A percentile compares a stretch with the other conserved stretches of the same genome.
phyloP scores from a whole-genome alignment of 768 basidiomycete genomes.

The Lanmaoa rubissima region DNA sequence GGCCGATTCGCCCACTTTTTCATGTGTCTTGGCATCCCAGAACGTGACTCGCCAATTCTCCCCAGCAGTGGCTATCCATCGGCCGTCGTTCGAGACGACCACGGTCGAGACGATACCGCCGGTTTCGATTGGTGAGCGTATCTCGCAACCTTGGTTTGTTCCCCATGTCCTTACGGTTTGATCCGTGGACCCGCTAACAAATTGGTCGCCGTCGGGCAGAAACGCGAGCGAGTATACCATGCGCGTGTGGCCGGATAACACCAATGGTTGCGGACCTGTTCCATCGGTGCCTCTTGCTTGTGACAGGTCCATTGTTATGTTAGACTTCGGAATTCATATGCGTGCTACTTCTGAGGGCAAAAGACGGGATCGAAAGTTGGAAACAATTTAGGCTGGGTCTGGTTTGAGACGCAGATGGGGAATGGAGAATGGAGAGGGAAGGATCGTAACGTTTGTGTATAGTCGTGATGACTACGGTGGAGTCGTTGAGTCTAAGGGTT shows the following conservation, averaged over 20 bases:
- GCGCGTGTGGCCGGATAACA: slow-evolving; percentile 2
- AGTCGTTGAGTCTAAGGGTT: too few species aligned
- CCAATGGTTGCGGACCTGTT: not conserved
- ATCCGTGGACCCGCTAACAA: slow-evolving; percentile 4
- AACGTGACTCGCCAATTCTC: slow-evolving; percentile 1
- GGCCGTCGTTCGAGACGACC: slow-evolving; percentile 7
- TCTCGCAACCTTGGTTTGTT: not conserved
- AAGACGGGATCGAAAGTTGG: not conserved
- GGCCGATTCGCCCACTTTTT: not conserved
- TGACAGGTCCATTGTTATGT: not conserved
- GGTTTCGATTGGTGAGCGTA: not conserved
- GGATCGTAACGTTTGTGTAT: not conserved
- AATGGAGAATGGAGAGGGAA: not conserved
- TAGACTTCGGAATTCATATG: not conserved
- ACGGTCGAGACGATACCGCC: not conserved
- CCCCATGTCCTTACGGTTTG: not conserved
- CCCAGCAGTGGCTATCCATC: slow-evolving; percentile 10
- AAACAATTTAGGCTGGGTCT: not conserved
- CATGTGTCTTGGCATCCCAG: slow-evolving; percentile 2
- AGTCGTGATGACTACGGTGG: not conserved
- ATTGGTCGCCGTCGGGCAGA: not conserved
- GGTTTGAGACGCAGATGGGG: too few species aligned
- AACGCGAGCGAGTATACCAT: slow-evolving; percentile 5
- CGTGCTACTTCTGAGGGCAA: too few species aligned
- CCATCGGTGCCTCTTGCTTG: not conserved